Evolutionary conservation across 78 protist genomes (phyloP).

Genomic region (Dictyostelium capitatum): DNA sequence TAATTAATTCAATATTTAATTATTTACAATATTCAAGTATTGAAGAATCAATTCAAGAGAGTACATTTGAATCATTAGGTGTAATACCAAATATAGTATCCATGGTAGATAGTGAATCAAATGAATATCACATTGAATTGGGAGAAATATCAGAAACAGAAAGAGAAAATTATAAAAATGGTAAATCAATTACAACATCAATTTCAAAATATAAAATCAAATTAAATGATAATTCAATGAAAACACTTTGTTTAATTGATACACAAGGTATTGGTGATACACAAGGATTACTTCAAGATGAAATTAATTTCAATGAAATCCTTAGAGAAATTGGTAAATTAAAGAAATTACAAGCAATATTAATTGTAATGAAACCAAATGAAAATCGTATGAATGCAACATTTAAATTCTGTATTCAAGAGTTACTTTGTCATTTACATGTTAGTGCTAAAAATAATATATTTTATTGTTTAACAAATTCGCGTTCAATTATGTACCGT

Average conservation of each 20-base stretch:
- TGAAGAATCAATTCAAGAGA: background rate
- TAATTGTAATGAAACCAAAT: constrained; percentile 18
- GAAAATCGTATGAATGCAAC: background rate
- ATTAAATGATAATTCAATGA: background rate
- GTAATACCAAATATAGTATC: background rate
- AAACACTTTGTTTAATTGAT: constrained; percentile 11
- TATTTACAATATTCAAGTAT: constrained; percentile 10
- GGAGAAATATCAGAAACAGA: background rate
- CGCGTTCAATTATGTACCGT: background rate
- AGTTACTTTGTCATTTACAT: constrained; percentile 20
- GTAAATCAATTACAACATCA: background rate
- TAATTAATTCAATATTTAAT: constrained; percentile 6
- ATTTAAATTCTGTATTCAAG: background rate
- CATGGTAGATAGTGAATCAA: background rate
- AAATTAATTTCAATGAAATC: background rate
- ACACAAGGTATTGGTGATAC: constrained; percentile 37
- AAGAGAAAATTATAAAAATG: background rate
- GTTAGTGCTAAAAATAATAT: background rate
- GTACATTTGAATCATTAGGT: background rate
- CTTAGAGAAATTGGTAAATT: background rate
- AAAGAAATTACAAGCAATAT: background rate
- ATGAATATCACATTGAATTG: background rate
- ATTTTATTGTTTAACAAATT: background rate
- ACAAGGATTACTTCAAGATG: background rate
- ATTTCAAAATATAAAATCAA: background rate